A percentile compares a stretch with the other conserved stretches of the same genome.
Evolutionary conservation across 805 yeast genomes (phyloP).

Genomic region (Candida chilensis): DNA sequence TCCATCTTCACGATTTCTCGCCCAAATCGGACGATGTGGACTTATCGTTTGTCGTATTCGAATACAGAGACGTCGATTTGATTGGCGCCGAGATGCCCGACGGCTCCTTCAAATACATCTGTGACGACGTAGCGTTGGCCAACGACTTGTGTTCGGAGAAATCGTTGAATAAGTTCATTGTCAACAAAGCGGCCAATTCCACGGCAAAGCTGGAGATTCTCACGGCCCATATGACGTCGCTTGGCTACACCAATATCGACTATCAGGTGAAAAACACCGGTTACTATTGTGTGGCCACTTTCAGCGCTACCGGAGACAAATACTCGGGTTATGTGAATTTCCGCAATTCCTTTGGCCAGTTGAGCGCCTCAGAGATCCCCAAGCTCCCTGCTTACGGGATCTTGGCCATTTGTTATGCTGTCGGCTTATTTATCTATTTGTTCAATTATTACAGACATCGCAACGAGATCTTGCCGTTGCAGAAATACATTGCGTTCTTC

Average conservation of each 20-base stretch:
- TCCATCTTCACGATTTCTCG: constrained; percentile 26
- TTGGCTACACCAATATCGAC: constrained; percentile 51
- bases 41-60: constrained; percentile 70
- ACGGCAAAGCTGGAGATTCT: constrained; percentile 43
- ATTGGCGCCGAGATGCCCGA: constrained; percentile 47
- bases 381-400: constrained; percentile 85
- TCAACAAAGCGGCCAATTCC: constrained; percentile 29
- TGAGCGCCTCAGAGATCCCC: constrained; percentile 87
- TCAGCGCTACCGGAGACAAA: constrained; percentile 28
- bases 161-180: constrained; percentile 55
- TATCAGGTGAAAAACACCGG: constrained; percentile 74
- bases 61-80: constrained; percentile 65
- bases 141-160: constrained; percentile 42
- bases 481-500: constrained; percentile 82
- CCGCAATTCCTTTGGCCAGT: constrained; percentile 86
- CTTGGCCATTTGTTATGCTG: constrained; percentile 74
- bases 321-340: constrained; percentile 69
- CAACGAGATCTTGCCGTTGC: constrained; percentile 81
- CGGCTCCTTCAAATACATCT: constrained; percentile 50
- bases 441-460: constrained; percentile 82
- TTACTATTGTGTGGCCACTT: constrained; percentile 83
- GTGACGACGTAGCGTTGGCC: constrained; percentile 63
- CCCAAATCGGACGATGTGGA: constrained; percentile 27
- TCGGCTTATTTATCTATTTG: constrained; percentile 73
- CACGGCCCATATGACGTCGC: constrained; percentile 42